Evolutionary conservation across 164 flowering plant species (phyloP).

Genomic region (Tinospora cordifolia): DNA sequence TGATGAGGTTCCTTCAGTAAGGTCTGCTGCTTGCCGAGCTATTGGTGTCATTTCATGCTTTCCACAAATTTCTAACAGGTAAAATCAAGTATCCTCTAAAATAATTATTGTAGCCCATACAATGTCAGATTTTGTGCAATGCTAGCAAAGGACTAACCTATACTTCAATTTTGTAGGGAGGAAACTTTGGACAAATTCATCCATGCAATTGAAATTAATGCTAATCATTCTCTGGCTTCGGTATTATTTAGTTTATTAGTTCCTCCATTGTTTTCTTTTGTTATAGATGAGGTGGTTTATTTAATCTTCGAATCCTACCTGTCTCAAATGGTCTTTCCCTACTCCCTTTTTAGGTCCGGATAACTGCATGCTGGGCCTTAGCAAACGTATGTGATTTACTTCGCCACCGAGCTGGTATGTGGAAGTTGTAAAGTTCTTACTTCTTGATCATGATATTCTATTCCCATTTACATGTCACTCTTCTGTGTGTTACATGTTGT

Average conservation of each 20-base stretch:
- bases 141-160: conserved; percentile 6
- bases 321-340: neutral
- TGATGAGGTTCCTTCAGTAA: conserved; percentile 71
- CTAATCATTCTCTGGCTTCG: conserved; percentile 47
- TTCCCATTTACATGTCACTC: neutral
- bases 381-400: conserved; percentile 87
- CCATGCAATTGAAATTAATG: conserved; percentile 51
- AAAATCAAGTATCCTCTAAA: neutral
- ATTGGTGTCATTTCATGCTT: conserved; percentile 85
- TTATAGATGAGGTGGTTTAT: conserved; percentile 1
- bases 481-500: conserved; percentile 7
- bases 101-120: neutral
- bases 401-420: conserved; percentile 34
- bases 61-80: conserved; percentile 62
- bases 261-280: neutral
- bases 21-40: conserved; percentile 94
- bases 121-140: neutral
- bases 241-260: conserved; percentile 27
- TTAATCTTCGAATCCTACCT: neutral
- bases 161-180: conserved; percentile 38
- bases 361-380: conserved; percentile 89
- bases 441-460: neutral
- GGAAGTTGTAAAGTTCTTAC: conserved; percentile 12
- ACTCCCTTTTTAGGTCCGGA: conserved; percentile 51
- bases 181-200: conserved; percentile 57